Conservation (phyloP, 805 yeast genomes). For the Metschnikowia bowlesiae region DNA sequence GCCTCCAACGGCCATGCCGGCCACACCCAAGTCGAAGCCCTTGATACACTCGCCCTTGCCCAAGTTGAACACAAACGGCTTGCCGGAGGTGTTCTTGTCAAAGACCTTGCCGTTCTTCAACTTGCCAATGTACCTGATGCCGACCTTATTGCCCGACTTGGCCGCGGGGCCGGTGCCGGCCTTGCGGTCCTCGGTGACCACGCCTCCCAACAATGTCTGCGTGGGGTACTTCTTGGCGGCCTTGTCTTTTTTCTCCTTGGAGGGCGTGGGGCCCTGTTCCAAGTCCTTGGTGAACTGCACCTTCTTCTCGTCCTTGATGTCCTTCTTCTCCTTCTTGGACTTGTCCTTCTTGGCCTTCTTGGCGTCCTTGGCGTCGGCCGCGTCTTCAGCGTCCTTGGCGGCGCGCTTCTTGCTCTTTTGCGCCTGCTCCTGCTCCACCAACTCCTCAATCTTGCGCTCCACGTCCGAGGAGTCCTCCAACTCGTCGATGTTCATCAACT, state of each 20-base stretch:
- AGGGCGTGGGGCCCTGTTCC: conserved; percentile 89
- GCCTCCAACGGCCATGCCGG: conserved; percentile 98
- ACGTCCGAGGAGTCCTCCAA: conserved; percentile 67
- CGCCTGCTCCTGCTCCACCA: conserved; percentile 54
- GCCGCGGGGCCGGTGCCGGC: conserved; percentile 85
- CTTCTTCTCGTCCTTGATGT: conserved; percentile 29
- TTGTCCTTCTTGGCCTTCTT: conserved; percentile 21
- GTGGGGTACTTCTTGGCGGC: conserved; percentile 54
- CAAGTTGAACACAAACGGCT: conserved; percentile 85
- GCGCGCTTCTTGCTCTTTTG: conserved; percentile 29
- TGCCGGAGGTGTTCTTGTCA: conserved; percentile 96
- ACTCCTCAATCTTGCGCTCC: conserved; percentile 69
- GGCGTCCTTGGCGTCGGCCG: conserved; percentile 15
- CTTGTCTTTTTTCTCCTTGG: conserved; percentile 21
- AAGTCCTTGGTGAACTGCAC: conserved; percentile 87
- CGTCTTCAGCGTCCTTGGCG: conserved; percentile 34
- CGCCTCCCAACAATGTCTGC: conserved; percentile 88
- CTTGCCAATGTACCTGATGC: conserved; percentile 97
- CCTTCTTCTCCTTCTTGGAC: conserved; percentile 36
- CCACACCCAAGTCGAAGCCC: conserved; percentile 98
- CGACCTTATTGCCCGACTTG: conserved; percentile 84
- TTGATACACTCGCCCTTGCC: conserved; percentile 98
- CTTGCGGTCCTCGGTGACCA: conserved; percentile 87
- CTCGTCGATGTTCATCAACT: conserved; percentile 55
- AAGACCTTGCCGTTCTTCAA: conserved; percentile 93